Evolutionary conservation across 108 stramenopile genomes (phyloP).

Genomic region (Cyclostephanos tholiformis): DNA sequence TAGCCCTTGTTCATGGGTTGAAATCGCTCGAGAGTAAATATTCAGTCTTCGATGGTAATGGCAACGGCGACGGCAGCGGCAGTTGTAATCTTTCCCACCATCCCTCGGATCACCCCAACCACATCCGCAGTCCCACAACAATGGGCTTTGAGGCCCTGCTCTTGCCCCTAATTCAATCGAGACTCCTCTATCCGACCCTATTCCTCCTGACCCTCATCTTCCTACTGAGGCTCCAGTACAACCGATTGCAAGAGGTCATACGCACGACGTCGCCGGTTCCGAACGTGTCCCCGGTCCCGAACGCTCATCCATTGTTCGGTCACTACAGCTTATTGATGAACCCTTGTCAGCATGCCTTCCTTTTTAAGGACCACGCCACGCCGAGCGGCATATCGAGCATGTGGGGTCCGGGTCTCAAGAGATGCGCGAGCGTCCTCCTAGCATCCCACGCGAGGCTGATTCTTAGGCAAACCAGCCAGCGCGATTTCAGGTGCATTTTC

Average conservation of each 20-base stretch:
- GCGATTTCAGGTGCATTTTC: constrained; percentile 10
- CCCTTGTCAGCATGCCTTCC: neutral
- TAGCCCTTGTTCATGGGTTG: neutral
- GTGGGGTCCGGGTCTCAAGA: constrained; percentile 11
- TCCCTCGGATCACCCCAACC: neutral
- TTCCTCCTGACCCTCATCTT: neutral
- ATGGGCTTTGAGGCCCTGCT: neutral
- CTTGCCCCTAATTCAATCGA: neutral
- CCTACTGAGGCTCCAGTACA: neutral
- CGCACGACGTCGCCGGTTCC: neutral
- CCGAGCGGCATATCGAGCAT: constrained; percentile 21
- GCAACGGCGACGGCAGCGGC: too few relatives aligned
- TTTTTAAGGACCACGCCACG: constrained; percentile 10
- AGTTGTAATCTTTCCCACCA: too few relatives aligned
- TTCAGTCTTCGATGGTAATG: neutral
- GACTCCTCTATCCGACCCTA: neutral
- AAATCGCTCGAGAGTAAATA: neutral
- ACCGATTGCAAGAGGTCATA: neutral
- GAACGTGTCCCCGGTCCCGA: neutral
- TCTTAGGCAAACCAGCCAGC: constrained; percentile 15
- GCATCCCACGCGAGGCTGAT: constrained; percentile 25
- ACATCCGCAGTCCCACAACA: neutral
- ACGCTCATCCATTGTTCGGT: constrained; percentile 13
- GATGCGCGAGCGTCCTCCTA: constrained; percentile 8
- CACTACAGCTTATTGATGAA: constrained; percentile 15